phyloP scores from a whole-genome alignment of 805 yeast species.

The Saccharomycopsis amapae region DNA sequence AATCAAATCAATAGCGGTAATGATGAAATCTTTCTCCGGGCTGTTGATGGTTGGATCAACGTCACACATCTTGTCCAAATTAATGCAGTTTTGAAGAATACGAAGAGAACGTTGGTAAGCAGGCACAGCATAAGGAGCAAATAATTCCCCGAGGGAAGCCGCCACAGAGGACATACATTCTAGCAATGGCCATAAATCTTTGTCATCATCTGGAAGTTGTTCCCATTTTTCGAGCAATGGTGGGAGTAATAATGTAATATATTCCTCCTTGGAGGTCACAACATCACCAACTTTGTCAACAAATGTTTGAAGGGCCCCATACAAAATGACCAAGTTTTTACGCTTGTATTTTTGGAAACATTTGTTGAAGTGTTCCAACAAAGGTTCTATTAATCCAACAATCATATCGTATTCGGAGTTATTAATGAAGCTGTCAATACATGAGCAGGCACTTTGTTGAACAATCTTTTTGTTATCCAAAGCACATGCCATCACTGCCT shows the following conservation, averaged over 20 bases:
- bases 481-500: slow-evolving; percentile 66
- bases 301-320: slow-evolving; percentile 87
- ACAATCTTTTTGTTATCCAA: slow-evolving; percentile 83
- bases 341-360: slow-evolving; percentile 78
- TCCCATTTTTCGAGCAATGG: slow-evolving; percentile 84
- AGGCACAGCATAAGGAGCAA: slow-evolving; percentile 84
- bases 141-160: slow-evolving; percentile 73
- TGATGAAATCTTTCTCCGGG: slow-evolving; percentile 86
- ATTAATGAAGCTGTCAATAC: slow-evolving; percentile 79
- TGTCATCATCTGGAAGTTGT: slow-evolving; percentile 63
- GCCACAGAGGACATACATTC: slow-evolving; percentile 93
- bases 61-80: slow-evolving; percentile 54
- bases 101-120: slow-evolving; percentile 73
- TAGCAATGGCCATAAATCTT: slow-evolving; percentile 82
- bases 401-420: slow-evolving; percentile 57
- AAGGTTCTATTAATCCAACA: slow-evolving; percentile 54
- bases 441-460: slow-evolving; percentile 91
- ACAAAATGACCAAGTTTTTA: slow-evolving; percentile 71
- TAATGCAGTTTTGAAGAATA: slow-evolving; percentile 62
- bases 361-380: slow-evolving; percentile 60
- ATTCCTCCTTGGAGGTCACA: slow-evolving; percentile 48
- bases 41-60: slow-evolving; percentile 61
- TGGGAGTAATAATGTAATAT: slow-evolving; percentile 61
- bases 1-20: slow-evolving; percentile 80
- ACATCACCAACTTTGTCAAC: slow-evolving; percentile 66